Evolutionary conservation across 306 rosid species (phyloP), one percentile per base, ranked within the genome.

Genomic region (Vigna trinervia): DNA sequence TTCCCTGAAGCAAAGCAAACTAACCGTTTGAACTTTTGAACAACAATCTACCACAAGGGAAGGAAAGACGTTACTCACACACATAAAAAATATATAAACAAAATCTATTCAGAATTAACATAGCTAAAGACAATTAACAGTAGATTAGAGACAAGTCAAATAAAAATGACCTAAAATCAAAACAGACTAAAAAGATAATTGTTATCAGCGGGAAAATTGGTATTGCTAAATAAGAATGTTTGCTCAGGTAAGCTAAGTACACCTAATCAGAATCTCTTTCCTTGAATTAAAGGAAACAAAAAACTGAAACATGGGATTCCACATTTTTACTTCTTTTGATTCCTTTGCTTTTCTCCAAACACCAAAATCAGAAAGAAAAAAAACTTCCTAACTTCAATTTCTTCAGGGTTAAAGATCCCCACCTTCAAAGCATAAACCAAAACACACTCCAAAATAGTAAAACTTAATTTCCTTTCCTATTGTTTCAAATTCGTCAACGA

Each of bases 1-100:
- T 79, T 46, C 76, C 81, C 74, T 69, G 82, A 90, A 85, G 89
- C 88, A 87, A 90, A 86, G 90, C 87, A 86, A 90, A 87, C 87
- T 76, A 74, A 74, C 57, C 28, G 74, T 76, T 75, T 56, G 83
- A 75, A 64, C 56, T 30, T 73, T 74, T 59, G 47, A 46, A 67
- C 38, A 78, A 74, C 66, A 87, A 78, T 67, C 80, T 68, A 79
- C 78, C 71, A 36, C 81, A 45, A 47, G 56, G 11, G 73, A 73
- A 83, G 58, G 63, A 38, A 76, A 67, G 32, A 15, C 58, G 23
- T 12, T 2, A 38, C 14, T 8, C 45, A 6, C 45, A 14, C 43
- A 59, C 3, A 28, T 28, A 36, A 17, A 32, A 36, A 68, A 26
- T 39, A 71, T 77, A 65, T 32, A 57, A 36, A 28, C 12, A 32